Evolutionary conservation across 1,284 basidiomycete species (phyloP).

Genomic region (Cystobasidium sp.): DNA sequence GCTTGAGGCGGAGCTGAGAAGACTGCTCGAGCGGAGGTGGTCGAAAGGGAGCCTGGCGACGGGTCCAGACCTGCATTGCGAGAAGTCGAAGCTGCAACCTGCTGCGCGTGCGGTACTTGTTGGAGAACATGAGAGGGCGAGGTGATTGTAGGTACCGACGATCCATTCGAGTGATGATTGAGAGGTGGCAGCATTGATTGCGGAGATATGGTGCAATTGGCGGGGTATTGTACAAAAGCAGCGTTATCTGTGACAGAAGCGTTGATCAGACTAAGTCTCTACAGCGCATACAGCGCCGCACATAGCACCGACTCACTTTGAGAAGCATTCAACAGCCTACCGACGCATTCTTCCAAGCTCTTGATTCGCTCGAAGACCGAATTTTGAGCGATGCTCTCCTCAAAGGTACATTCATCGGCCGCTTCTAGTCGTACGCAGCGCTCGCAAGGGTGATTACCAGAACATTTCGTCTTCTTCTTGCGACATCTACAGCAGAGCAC

Average conservation of each 20-base stretch:
- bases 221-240: background rate
- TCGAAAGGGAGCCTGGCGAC: background rate
- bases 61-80: background rate
- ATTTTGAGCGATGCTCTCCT: background rate
- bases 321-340: background rate
- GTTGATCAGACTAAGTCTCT: no score
- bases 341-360: background rate
- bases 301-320: background rate
- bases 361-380: constrained; percentile 11
- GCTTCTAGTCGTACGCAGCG: constrained; percentile 9
- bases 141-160: constrained; percentile 3
- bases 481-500: background rate
- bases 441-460: constrained; percentile 6
- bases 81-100: background rate
- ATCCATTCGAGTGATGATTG: constrained; percentile 9
- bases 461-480: constrained; percentile 18
- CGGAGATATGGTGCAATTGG: background rate
- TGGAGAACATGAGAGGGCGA: background rate
- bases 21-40: background rate
- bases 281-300: background rate
- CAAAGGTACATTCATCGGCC: constrained; percentile 9
- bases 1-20: background rate
- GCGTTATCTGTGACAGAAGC: no score
- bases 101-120: background rate
- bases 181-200: background rate